phyloP scores from a whole-genome alignment of 1,284 basidiomycete genomes.

The Heterobasidion parviporum region DNA sequence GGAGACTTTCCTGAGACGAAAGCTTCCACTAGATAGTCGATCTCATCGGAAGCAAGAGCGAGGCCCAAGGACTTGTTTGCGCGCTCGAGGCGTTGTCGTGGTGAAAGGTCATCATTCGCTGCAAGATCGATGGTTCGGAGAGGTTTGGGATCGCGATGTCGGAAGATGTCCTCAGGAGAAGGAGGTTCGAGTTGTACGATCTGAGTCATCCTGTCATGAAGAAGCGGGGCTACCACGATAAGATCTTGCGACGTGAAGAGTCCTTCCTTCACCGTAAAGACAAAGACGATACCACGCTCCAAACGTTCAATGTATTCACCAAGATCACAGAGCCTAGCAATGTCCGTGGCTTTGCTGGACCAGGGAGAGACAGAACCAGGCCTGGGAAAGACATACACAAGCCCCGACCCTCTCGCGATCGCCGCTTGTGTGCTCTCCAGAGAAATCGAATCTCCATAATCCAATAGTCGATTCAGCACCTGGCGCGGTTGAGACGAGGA shows the following conservation, averaged over 20 bases:
- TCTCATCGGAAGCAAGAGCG: constrained; percentile 85
- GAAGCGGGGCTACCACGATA: constrained; percentile 48
- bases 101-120: constrained; percentile 19
- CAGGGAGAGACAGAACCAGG: constrained; percentile 83
- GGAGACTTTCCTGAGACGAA: constrained; percentile 66
- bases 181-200: constrained; percentile 55
- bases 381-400: constrained; percentile 75
- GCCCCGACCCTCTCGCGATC: constrained; percentile 32
- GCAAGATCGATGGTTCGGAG: constrained; percentile 65
- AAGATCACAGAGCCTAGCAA: constrained; percentile 82
- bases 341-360: constrained; percentile 98
- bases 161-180: constrained; percentile 59
- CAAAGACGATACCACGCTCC: constrained; percentile 78
- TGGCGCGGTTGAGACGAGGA: constrained; percentile 36
- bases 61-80: constrained; percentile 88
- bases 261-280: constrained; percentile 43
- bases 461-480: constrained; percentile 70
- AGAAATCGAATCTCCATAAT: constrained; percentile 79
- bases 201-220: constrained; percentile 98
- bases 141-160: constrained; percentile 57
- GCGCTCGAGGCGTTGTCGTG: constrained; percentile 53
- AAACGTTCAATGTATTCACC: constrained; percentile 65
- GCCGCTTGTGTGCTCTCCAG: constrained; percentile 36
- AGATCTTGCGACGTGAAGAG: constrained; percentile 37
- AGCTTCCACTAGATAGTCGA: constrained; percentile 87